These are phyloP conservation scores for Leishmania tarentolae DNA, from an alignment of 208 protist species.

Conservation along the genomic window DNA sequence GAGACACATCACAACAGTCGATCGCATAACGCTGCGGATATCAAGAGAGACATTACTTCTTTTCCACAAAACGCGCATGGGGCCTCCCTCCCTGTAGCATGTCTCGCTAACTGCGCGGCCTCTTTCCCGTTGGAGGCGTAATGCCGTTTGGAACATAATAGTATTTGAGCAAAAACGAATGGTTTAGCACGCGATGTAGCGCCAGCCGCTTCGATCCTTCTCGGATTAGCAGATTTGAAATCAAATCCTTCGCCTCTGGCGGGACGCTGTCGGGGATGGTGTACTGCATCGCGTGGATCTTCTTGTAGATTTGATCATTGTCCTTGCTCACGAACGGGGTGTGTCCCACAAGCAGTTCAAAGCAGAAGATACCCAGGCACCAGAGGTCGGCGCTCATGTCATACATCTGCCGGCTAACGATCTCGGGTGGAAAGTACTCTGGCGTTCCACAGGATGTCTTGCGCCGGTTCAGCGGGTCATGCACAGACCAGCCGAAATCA, in stretches of 20 bases:
- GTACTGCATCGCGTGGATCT: constrained; percentile 92
- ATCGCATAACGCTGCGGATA: neutral
- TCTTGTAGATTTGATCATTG: constrained; percentile 90
- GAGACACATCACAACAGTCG: neutral
- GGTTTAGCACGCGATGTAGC: constrained; percentile 80
- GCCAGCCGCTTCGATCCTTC: constrained; percentile 78
- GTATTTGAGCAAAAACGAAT: constrained; percentile 91
- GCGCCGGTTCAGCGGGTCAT: constrained; percentile 92
- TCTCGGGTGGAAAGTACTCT: constrained; percentile 99
- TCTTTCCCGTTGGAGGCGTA: constrained; percentile 77
- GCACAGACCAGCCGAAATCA: constrained; percentile 99
- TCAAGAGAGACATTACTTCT: neutral
- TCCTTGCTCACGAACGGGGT: constrained; percentile 94
- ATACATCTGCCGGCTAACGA: constrained; percentile 93
- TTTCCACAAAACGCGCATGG: neutral
- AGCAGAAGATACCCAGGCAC: constrained; percentile 97
- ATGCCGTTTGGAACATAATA: constrained; percentile 88
- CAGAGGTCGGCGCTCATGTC: constrained; percentile 94
- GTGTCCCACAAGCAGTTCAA: constrained; percentile 95
- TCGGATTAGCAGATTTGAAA: constrained; percentile 69
- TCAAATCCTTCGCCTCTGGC: constrained; percentile 90
- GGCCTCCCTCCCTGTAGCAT: neutral
- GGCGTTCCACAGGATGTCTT: constrained; percentile 98
- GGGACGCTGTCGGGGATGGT: constrained; percentile 84
- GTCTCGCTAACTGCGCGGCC: constrained; percentile 39